Evolutionary conservation across 345 rosid species (phyloP).

Genomic region (Hibiscus mutabilis): DNA sequence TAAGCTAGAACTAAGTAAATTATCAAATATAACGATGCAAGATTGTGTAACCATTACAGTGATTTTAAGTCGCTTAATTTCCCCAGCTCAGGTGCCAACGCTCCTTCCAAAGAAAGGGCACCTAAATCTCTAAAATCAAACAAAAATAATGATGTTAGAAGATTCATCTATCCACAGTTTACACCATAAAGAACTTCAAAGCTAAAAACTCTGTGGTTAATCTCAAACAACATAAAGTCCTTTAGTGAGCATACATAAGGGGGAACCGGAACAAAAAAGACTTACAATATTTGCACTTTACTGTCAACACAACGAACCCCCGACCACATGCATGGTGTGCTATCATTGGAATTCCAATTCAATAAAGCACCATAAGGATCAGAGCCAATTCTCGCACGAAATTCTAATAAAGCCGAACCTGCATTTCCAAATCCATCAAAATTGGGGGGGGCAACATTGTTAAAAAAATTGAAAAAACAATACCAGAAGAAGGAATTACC

Average conservation of each 20-base stretch:
- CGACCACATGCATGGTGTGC: slow-evolving; percentile 62
- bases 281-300: slow-evolving; percentile 77
- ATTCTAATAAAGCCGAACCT: slow-evolving; percentile 64
- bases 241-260: not conserved
- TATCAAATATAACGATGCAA: not conserved
- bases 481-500: slow-evolving; percentile 36
- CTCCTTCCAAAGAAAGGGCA: slow-evolving; percentile 57
- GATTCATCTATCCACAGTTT: not conserved
- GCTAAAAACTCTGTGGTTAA: not conserved
- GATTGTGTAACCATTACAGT: slow-evolving; percentile 43
- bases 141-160: slow-evolving; percentile 3
- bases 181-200: not conserved
- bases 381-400: slow-evolving; percentile 46
- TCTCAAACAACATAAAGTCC: not conserved
- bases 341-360: slow-evolving; percentile 52
- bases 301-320: slow-evolving; percentile 64
- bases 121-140: slow-evolving; percentile 53
- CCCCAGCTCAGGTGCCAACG: slow-evolving; percentile 65
- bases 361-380: slow-evolving; percentile 68
- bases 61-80: slow-evolving; percentile 54
- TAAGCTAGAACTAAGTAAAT: not conserved
- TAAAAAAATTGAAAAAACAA: not conserved
- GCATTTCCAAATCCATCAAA: slow-evolving; percentile 24
- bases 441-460: not conserved
- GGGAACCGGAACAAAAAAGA: not conserved